Base-by-base conservation (phyloP, 1,284 basidiomycete genomes). In the Gymnopus androsaceus region DNA sequence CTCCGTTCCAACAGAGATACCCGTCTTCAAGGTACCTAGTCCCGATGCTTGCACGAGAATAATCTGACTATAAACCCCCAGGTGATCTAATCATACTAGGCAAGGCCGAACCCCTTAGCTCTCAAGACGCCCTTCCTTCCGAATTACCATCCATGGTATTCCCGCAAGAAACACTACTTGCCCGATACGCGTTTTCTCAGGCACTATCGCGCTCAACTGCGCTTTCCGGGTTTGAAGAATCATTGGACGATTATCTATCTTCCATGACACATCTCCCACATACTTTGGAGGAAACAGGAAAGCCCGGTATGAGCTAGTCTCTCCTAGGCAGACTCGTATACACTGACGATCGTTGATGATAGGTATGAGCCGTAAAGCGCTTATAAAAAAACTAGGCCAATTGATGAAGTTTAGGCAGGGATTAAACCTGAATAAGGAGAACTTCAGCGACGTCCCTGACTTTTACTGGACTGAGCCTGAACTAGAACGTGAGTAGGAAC, bases 401-500 rank as follows among this genome's bases (percentile, higher is more conserved):
- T 76, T 96, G 54, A 85, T 96, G 81, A 89, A 87, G 64, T 90
- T 95, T 66, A 81, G 94, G 45, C 93, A 95, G 74, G 88, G 90
- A 3, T 76, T 95, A 31, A 95, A 94, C 66, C 81, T 95, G 41
- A 91, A 91, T 62, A 81, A 90, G 51, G 92, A 94, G 64, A 94
- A 94, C 59, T 90, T 94, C 68, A 88, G 88, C 50, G 93, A 95
- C 65, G 89, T 90, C 0, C 93, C 93, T 0, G 88, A 94, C 72
- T 87, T 95, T 56, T 96, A 95, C 69, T 95, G 94, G 94, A 82
- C 87, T 23, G 92, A 95, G 67, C 92, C 93, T 1, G 89, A 88
- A 61, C 78, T 96, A 3, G 94, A 95, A 76, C 78, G 90, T 88
- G 61, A 44, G 81, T 63, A 4, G 14, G 38, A 3, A 6, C 30